Evolutionary conservation across 345 rosid genomes (phyloP).

Genomic region (Toxicodendron radicans): DNA sequence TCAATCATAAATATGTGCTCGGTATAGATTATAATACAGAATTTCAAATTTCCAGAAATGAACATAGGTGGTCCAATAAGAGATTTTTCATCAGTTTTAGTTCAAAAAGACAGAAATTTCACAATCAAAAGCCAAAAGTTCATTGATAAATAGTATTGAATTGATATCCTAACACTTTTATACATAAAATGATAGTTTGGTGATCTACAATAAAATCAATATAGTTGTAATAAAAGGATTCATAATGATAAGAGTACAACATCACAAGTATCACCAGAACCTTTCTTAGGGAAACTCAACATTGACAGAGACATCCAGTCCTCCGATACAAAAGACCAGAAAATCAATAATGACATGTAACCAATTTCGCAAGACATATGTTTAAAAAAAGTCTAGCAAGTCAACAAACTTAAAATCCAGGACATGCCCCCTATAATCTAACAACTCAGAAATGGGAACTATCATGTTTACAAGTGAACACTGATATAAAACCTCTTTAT

Average conservation of each 20-base stretch:
- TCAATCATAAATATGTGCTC: background rate
- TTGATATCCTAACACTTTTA: background rate
- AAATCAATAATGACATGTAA: background rate
- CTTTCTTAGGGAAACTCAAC: slow-evolving; percentile 1
- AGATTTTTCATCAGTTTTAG: background rate
- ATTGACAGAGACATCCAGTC: background rate
- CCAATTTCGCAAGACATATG: background rate
- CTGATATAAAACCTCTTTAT: background rate
- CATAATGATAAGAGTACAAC: background rate
- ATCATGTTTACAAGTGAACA: background rate
- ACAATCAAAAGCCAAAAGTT: background rate
- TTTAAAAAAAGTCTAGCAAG: background rate
- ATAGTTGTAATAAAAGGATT: background rate
- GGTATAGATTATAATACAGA: background rate
- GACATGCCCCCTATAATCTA: background rate
- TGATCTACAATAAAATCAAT: background rate
- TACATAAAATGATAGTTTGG: background rate
- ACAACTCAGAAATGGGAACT: background rate
- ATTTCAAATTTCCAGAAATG: background rate
- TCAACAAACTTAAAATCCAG: background rate
- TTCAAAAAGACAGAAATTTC: background rate
- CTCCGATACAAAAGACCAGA: background rate
- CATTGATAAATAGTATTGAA: background rate
- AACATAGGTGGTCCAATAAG: background rate
- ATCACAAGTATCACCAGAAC: background rate